phyloP scores from a whole-genome alignment of 2,329 filamentous ascomycete species.

The Exophiala sp. region DNA sequence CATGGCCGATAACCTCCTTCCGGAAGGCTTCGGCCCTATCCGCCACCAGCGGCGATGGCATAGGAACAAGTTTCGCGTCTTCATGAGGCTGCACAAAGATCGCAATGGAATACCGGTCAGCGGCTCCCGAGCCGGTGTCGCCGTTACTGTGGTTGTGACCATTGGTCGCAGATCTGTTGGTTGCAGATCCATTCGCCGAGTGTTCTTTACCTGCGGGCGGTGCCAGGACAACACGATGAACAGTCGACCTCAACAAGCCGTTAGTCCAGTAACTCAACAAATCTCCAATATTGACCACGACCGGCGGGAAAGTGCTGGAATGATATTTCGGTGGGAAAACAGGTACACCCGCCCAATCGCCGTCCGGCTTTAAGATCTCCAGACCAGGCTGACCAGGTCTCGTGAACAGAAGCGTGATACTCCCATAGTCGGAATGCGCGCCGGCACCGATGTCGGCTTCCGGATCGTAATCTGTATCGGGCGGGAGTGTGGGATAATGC shows the following conservation, averaged over 20 bases:
- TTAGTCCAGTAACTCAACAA: slow-evolving; percentile 83
- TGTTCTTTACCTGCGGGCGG: slow-evolving; percentile 29
- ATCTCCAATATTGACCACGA: slow-evolving; percentile 69
- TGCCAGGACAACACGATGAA: slow-evolving; percentile 81
- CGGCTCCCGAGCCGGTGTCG: slow-evolving; percentile 24
- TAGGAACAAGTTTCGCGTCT: slow-evolving; percentile 50
- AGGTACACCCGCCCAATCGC: slow-evolving; percentile 62
- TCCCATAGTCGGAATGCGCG: slow-evolving; percentile 38
- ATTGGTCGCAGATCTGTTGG: neutral
- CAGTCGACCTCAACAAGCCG: slow-evolving; percentile 78
- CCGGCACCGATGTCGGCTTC: slow-evolving; percentile 27
- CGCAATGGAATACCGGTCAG: slow-evolving; percentile 55
- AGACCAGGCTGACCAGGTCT: slow-evolving; percentile 79
- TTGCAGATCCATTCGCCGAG: neutral
- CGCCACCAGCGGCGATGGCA: slow-evolving; percentile 52
- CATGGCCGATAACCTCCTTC: slow-evolving; percentile 39
- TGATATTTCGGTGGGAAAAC: slow-evolving; percentile 56
- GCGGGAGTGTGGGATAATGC: slow-evolving; percentile 8
- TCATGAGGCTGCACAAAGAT: slow-evolving; percentile 64
- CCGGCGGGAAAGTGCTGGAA: slow-evolving; percentile 57
- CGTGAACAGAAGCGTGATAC: slow-evolving; percentile 73
- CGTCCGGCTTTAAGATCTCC: slow-evolving; percentile 67
- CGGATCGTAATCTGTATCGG: slow-evolving; percentile 4
- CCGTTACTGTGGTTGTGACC: neutral
- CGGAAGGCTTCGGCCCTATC: slow-evolving; percentile 31